These are phyloP conservation scores for Ophiocordyceps polyrhachis-furcata DNA, from an alignment of 2,329 filamentous ascomycete species.

Conservation along the genomic window DNA sequence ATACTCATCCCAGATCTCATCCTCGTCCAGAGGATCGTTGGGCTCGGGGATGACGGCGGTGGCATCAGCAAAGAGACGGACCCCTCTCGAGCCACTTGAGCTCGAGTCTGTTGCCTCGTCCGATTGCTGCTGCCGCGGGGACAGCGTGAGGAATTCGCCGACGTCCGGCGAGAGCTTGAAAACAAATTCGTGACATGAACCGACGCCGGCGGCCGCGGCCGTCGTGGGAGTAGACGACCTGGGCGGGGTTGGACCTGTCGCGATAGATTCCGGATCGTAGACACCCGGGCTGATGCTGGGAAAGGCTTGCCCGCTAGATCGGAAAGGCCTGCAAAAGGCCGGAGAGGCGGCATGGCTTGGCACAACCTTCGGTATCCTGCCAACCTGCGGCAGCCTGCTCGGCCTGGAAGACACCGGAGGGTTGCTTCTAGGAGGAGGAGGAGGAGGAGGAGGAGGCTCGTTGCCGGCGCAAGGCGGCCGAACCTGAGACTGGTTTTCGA, in stretches of 20 bases:
- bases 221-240: slow-evolving; percentile 18
- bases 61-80: slow-evolving; percentile 38
- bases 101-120: slow-evolving; percentile 29
- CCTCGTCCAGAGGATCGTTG: slow-evolving; percentile 47
- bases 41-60: slow-evolving; percentile 48
- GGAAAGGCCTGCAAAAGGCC: slow-evolving; percentile 75
- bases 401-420: slow-evolving; percentile 5
- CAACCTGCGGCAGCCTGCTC: slow-evolving; percentile 60
- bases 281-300: slow-evolving; percentile 13
- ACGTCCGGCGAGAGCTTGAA: slow-evolving; percentile 13
- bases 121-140: slow-evolving; percentile 52
- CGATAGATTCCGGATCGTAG: slow-evolving; percentile 20
- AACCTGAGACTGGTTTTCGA: neutral
- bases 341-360: slow-evolving; percentile 50
- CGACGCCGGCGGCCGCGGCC: slow-evolving; percentile 15
- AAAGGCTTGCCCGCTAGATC: slow-evolving; percentile 25
- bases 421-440: slow-evolving; percentile 2
- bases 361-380: slow-evolving; percentile 69
- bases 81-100: slow-evolving; percentile 46
- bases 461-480: neutral
- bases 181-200: slow-evolving; percentile 12
- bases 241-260: slow-evolving; percentile 27
- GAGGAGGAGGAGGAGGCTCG: too few relatives aligned
- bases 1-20: slow-evolving; percentile 90
- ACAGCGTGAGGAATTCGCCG: slow-evolving; percentile 56